Base-by-base conservation (phyloP, 306 rosid genomes). In the Lathyrus aphaca region DNA sequence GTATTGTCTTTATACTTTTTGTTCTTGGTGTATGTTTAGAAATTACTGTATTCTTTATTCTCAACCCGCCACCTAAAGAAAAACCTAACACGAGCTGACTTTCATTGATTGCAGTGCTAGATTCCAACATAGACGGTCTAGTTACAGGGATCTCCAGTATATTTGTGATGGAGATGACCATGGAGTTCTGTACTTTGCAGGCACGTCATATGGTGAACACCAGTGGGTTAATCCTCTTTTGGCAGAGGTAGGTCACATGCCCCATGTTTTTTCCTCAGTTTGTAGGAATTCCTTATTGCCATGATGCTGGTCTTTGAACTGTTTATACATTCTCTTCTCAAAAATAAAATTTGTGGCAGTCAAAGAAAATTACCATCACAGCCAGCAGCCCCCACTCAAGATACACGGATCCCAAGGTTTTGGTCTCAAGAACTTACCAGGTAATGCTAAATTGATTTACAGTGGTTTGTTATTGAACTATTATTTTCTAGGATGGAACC, bases 141-240 rank as follows among this genome's bases (percentile, higher is more conserved):
- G 98, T 78, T 90, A 90, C 78, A 85, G 77, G 86, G 96, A 93
- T 85, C 94, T 88, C 80, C 97, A 79, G 72, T 86, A 86, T 81
- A 88, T 93, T 58, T 63, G 97, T 58, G 94, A 90, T 58, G 98
- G 98, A 64, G 97, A 93, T 37, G 84, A 87, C 83, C 82, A 93
- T 19, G 98, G 97, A 60, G 91, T 93, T 79, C 54, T 93, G 78
- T 86, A 86, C 83, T 90, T 82, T 75, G 90, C 96, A 4, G 97
- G 97, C 80, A 93, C 98, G 29, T 88, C 94, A 70, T 93, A 82
- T 74, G 97, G 98, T 70, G 83, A 85, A 76, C 96, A 90, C 80
- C 94, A 76, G 53, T 93, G 98, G 98, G 86, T 93, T 65, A 93
- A 93, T 84, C 97, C 98, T 75, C 86, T 93, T 76, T 86, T 93